Conservation (phyloP, 805 yeast genomes). For the Barnettozyma californica region DNA sequence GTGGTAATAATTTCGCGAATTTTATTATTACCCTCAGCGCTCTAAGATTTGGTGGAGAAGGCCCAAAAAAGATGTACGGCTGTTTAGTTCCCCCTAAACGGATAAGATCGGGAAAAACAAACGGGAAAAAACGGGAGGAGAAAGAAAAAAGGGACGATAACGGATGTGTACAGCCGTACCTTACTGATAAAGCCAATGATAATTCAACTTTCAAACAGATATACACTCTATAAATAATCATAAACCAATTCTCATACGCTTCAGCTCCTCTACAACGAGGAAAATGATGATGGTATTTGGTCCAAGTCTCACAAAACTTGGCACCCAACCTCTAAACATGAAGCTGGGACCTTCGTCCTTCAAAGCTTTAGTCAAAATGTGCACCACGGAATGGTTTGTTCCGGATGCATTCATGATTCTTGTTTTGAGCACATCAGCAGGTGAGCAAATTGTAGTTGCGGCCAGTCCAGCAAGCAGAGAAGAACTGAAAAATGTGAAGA, state of each 20-base stretch:
- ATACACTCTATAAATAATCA: constrained; percentile 12
- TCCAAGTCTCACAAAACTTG: constrained; percentile 79
- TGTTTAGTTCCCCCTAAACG: background rate
- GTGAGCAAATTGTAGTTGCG: constrained; percentile 89
- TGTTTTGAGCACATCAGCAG: constrained; percentile 88
- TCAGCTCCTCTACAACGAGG: constrained; percentile 60
- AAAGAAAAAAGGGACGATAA: background rate
- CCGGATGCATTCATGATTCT: constrained; percentile 66
- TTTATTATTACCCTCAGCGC: too few species aligned
- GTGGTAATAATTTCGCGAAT: too few species aligned
- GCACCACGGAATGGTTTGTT: constrained; percentile 40
- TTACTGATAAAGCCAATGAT: background rate
- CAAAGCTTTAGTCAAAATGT: constrained; percentile 50
- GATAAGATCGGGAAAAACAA: background rate
- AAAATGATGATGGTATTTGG: constrained; percentile 74
- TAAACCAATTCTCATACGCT: constrained; percentile 49
- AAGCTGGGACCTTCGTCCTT: constrained; percentile 68
- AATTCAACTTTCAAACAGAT: background rate
- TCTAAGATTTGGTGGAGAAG: too few species aligned
- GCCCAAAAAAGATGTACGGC: background rate
- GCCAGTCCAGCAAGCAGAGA: constrained; percentile 79
- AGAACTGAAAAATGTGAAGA: constrained; percentile 72
- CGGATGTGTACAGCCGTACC: background rate
- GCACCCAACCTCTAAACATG: constrained; percentile 89
- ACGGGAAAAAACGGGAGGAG: too few species aligned